A percentile compares a stretch with the other conserved stretches of the same genome.
Conservation (phyloP, 805 yeast species). For the Ogataea naganishii region DNA sequence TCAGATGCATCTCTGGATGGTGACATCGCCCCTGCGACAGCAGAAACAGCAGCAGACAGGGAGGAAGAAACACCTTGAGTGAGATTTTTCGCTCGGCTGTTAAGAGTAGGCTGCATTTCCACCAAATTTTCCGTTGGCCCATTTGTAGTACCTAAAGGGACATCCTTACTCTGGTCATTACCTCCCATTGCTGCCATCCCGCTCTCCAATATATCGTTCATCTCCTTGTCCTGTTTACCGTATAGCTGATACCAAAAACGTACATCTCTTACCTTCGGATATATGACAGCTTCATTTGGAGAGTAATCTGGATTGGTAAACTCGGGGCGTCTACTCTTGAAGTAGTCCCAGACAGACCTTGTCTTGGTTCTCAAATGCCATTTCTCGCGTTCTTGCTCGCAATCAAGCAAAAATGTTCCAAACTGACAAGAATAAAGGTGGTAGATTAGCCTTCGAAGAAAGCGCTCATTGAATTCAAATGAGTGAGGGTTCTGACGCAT, state of each 20-base stretch:
- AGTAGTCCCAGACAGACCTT: constrained; percentile 89
- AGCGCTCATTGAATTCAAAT: constrained; percentile 87
- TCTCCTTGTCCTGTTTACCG: constrained; percentile 65
- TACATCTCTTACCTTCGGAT: constrained; percentile 54
- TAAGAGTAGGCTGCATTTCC: too few species aligned
- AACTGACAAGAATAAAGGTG: constrained; percentile 92
- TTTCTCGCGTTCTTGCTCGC: constrained; percentile 54
- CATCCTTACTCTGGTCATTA: constrained; percentile 1
- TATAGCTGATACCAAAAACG: constrained; percentile 87
- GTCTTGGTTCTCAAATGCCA: constrained; percentile 39
- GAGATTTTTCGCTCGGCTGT: background rate
- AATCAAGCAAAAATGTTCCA: constrained; percentile 78
- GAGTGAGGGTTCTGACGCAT: constrained; percentile 56
- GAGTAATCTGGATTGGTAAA: constrained; percentile 51
- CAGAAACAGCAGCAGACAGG: constrained; percentile 1
- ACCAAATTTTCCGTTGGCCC: background rate
- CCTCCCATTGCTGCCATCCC: constrained; percentile 3
- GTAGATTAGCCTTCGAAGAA: constrained; percentile 73
- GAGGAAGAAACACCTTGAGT: background rate
- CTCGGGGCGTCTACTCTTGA: constrained; percentile 63
- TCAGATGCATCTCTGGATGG: background rate
- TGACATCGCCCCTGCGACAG: constrained; percentile 2
- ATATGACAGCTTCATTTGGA: constrained; percentile 36
- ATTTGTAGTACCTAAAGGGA: background rate
- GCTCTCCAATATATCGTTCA: constrained; percentile 28